Evolutionary conservation across 2,329 filamentous ascomycete genomes (phyloP).

Genomic region (Talaromyces sp.): DNA sequence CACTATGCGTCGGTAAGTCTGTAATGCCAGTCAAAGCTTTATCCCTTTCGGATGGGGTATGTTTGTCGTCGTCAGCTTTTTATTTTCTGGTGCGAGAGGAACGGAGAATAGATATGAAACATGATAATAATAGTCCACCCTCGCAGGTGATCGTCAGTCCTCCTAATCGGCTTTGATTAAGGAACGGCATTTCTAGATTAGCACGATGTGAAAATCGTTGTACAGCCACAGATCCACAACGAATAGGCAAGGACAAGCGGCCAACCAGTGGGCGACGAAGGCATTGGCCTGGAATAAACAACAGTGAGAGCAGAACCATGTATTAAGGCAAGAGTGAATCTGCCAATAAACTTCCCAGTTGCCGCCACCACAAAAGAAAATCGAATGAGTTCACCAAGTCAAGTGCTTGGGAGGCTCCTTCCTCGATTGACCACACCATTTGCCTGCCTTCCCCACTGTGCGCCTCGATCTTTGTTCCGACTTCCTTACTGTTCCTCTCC

Average conservation of each 20-base stretch:
- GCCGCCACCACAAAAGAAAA: conserved; percentile 13
- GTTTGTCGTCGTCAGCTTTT: neutral
- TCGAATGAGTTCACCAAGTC: neutral
- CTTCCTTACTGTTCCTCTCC: neutral
- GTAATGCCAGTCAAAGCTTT: neutral
- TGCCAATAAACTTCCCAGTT: neutral
- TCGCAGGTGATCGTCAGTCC: neutral
- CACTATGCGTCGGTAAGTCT: neutral
- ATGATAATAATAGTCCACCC: neutral
- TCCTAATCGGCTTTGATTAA: neutral
- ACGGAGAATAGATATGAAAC: neutral
- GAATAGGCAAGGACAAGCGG: neutral
- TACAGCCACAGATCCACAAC: neutral
- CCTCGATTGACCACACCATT: neutral
- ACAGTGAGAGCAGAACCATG: neutral
- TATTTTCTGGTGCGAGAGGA: neutral
- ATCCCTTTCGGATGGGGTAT: neutral
- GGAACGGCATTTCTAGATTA: neutral
- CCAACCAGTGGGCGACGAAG: neutral
- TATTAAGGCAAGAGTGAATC: neutral
- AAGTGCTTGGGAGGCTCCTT: neutral
- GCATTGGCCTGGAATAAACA: conserved; percentile 19
- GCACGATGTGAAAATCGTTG: neutral
- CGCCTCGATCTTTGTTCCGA: neutral
- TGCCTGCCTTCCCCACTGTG: neutral